Base-by-base conservation (phyloP, 1,139 yeast species). In the Geotrichum armillariae region DNA sequence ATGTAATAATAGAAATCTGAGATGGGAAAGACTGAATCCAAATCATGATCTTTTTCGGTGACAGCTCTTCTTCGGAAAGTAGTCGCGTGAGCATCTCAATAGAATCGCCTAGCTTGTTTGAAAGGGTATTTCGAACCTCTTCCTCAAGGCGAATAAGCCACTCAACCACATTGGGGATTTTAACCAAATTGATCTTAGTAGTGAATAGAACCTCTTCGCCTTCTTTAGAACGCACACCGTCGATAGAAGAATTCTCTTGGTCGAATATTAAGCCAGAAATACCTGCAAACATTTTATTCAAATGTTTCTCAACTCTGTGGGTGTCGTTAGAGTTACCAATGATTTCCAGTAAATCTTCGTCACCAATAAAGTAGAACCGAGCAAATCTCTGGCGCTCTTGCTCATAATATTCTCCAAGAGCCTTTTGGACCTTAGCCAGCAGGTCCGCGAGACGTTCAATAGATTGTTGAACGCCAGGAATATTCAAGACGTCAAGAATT, bases 351-450 rank as follows among this genome's bases (percentile, higher is more conserved):
- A 93, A 70, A 63, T 91, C 97, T 56, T 90, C 96, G 62, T 93
- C 93, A 5, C 98, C 97, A 35, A 93, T 71, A 62, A 93, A 91
- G 60, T 85, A 90, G 54, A 91, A 85, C 41, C 98, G 74, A 0
- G 96, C 93, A 60, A 85, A 91, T 1, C 76, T 56, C 44, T 79
- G 85, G 56, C 98, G 72, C 61, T 91, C 96, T 41, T 77, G 79
- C 59, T 91, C 97, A 43, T 91, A 73, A 63, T 83, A 93, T 14
- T 87, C 94, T 1, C 83, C 75, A 16, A 93, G 73, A 0, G 96
- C 84, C 49, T 77, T 78, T 49, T 83, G 77, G 2, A 89, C 78
- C 57, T 76, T 79, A 2, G 61, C 63, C 37, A 91, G 71, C 33
- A 83, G 74, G 0, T 82, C 88, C 2, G 76, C 66, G 6, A 82